These are phyloP conservation scores for Mercurialis annua DNA, from an alignment of 345 rosid species.

Conservation along the genomic window DNA sequence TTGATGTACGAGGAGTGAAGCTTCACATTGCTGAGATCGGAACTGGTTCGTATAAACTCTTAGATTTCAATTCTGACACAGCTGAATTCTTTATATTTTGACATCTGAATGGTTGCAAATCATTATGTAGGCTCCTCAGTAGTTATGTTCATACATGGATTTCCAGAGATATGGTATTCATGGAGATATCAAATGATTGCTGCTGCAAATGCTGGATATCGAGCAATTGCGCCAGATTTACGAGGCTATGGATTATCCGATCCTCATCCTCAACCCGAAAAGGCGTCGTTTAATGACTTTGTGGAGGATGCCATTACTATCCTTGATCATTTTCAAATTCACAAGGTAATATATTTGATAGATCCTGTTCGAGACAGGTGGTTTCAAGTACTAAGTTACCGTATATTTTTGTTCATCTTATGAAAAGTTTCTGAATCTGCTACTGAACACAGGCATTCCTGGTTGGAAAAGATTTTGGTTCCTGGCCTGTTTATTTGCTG, in stretches of 20 bases:
- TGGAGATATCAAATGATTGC: constrained; percentile 29
- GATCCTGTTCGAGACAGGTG: too few species aligned
- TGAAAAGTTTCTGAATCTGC: too few species aligned
- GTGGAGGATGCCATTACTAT: constrained; percentile 34
- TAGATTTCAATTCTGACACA: neutral
- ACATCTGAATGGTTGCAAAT: too few species aligned
- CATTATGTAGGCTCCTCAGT: constrained; percentile 12
- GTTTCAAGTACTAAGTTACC: too few species aligned
- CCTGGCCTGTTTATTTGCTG: constrained; percentile 24
- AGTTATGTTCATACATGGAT: constrained; percentile 22
- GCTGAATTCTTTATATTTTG: neutral
- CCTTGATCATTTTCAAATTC: constrained; percentile 27
- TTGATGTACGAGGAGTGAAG: constrained; percentile 26
- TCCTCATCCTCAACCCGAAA: constrained; percentile 23
- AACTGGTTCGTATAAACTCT: constrained; percentile 8
- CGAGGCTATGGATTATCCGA: constrained; percentile 25
- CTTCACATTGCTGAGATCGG: constrained; percentile 32
- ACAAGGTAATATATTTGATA: constrained; percentile 11
- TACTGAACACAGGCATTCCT: constrained; percentile 26
- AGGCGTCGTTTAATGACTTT: constrained; percentile 29
- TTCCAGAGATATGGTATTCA: constrained; percentile 26
- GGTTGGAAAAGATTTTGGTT: constrained; percentile 43
- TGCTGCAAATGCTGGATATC: constrained; percentile 18
- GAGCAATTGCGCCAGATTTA: constrained; percentile 21
- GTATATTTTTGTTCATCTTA: too few species aligned